A percentile compares a stretch with the other conserved stretches of the same genome.
These are phyloP conservation scores for Aspergillus sp. DNA, from an alignment of 2,329 filamentous ascomycete species.

Conservation along the genomic window DNA sequence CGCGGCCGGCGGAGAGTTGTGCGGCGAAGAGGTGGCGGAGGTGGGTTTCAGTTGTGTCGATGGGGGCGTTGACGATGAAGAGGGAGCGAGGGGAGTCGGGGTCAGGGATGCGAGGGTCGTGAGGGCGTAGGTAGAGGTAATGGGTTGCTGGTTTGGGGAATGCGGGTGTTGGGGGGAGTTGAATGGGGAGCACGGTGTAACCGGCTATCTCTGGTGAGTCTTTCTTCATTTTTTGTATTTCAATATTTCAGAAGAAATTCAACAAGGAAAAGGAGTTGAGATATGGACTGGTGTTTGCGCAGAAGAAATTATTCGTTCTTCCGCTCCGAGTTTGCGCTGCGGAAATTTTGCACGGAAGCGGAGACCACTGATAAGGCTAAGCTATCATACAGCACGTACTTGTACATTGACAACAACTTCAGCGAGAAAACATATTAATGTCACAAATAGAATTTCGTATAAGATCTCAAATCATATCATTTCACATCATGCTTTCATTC, in stretches of 20 bases:
- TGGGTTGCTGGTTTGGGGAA: constrained; percentile 61
- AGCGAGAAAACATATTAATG: background rate
- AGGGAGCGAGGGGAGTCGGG: constrained; percentile 69
- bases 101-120: constrained; percentile 71
- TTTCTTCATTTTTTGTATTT: constrained; percentile 28
- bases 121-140: constrained; percentile 78
- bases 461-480: background rate
- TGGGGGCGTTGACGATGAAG: constrained; percentile 84
- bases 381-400: background rate
- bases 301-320: background rate
- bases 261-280: background rate
- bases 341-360: constrained; percentile 15
- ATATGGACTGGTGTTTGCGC: background rate
- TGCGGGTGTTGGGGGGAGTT: constrained; percentile 57
- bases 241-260: background rate
- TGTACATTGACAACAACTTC: background rate
- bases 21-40: constrained; percentile 68
- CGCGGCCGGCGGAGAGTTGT: constrained; percentile 68
- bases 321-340: constrained; percentile 2
- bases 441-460: background rate
- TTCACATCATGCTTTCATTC: background rate
- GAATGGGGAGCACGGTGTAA: constrained; percentile 64
- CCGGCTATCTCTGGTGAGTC: constrained; percentile 44
- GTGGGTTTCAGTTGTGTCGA: constrained; percentile 71
- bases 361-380: constrained; percentile 5